A percentile compares a stretch with the other conserved stretches of the same genome.
Conservation (phyloP, 2,329 filamentous ascomycete genomes). For the Cladosporium sp. region DNA sequence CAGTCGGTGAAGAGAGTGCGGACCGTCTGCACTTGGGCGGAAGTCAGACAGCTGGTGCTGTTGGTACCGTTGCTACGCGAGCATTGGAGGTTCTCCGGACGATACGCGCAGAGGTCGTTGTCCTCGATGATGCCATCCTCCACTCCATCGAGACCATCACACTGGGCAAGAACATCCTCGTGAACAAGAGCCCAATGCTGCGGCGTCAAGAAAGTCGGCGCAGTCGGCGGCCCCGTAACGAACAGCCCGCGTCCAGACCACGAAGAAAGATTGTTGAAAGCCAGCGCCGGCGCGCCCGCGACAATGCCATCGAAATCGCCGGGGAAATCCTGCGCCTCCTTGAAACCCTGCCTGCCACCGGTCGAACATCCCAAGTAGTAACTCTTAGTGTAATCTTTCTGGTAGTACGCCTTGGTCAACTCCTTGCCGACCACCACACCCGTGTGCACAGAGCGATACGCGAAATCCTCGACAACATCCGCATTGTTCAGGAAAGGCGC, state of each 20-base stretch:
- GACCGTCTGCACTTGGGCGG: slow-evolving; percentile 44
- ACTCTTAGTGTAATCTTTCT: slow-evolving; percentile 42
- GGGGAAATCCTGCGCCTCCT: slow-evolving; percentile 46
- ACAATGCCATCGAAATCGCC: slow-evolving; percentile 51
- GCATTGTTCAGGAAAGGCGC: slow-evolving; percentile 48
- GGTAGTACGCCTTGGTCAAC: slow-evolving; percentile 39
- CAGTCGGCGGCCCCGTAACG: slow-evolving; percentile 40
- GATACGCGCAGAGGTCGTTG: slow-evolving; percentile 45
- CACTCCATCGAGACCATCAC: slow-evolving; percentile 49
- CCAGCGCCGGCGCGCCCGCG: slow-evolving; percentile 45
- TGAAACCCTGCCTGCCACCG: slow-evolving; percentile 49
- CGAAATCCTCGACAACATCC: slow-evolving; percentile 51
- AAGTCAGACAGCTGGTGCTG: slow-evolving; percentile 44
- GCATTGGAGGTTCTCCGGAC: slow-evolving; percentile 41
- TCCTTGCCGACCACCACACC: slow-evolving; percentile 35
- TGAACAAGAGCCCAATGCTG: slow-evolving; percentile 44
- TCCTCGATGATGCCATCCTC: slow-evolving; percentile 49
- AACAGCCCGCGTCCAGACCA: slow-evolving; percentile 45
- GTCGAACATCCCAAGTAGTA: slow-evolving; percentile 51
- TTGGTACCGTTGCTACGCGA: slow-evolving; percentile 32
- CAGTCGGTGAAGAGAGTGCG: slow-evolving; percentile 43
- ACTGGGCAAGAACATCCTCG: slow-evolving; percentile 47
- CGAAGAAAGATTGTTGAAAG: slow-evolving; percentile 43
- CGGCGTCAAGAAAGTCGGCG: slow-evolving; percentile 40
- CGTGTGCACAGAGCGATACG: slow-evolving; percentile 38